Evolutionary conservation across 1,284 basidiomycete genomes (phyloP).

Genomic region (Vanrija sp.): DNA sequence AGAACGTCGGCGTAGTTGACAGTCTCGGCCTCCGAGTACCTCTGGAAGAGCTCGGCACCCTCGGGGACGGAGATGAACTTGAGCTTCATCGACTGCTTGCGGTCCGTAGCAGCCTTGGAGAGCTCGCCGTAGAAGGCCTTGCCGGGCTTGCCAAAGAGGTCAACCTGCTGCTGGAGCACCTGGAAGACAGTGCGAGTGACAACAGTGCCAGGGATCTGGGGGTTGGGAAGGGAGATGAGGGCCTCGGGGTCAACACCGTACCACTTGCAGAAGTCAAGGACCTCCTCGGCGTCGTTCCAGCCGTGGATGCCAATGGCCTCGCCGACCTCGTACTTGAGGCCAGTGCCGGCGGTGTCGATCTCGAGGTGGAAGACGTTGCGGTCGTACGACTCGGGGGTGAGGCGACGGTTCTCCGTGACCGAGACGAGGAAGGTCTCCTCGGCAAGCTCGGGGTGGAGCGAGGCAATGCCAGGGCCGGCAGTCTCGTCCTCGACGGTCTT

Average conservation of each 20-base stretch:
- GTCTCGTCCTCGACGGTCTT: slow-evolving; percentile 36
- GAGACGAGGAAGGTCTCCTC: slow-evolving; percentile 92
- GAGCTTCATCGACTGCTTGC: slow-evolving; percentile 74
- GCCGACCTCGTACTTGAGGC: slow-evolving; percentile 90
- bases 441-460: slow-evolving; percentile 76
- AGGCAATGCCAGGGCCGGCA: slow-evolving; percentile 54
- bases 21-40: slow-evolving; percentile 89
- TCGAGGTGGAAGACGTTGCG: slow-evolving; percentile 99
- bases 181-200: slow-evolving; percentile 92
- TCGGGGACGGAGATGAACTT: slow-evolving; percentile 92
- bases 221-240: slow-evolving; percentile 75
- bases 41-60: slow-evolving; percentile 89
- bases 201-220: slow-evolving; percentile 50
- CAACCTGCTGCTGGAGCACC: slow-evolving; percentile 91
- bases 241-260: slow-evolving; percentile 81
- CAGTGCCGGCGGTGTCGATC: slow-evolving; percentile 87
- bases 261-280: slow-evolving; percentile 84
- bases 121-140: slow-evolving; percentile 94
- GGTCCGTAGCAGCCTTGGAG: slow-evolving; percentile 67
- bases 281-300: slow-evolving; percentile 91
- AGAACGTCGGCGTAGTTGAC: slow-evolving; percentile 90
- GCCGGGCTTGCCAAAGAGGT: slow-evolving; percentile 91
- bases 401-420: slow-evolving; percentile 87
- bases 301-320: slow-evolving; percentile 97
- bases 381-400: slow-evolving; percentile 93